Percentiles rank a stretch among this genome's conserved stretches.
phyloP scores from a whole-genome alignment of 106 monocot genomes.

The Cymbidium sinense region DNA sequence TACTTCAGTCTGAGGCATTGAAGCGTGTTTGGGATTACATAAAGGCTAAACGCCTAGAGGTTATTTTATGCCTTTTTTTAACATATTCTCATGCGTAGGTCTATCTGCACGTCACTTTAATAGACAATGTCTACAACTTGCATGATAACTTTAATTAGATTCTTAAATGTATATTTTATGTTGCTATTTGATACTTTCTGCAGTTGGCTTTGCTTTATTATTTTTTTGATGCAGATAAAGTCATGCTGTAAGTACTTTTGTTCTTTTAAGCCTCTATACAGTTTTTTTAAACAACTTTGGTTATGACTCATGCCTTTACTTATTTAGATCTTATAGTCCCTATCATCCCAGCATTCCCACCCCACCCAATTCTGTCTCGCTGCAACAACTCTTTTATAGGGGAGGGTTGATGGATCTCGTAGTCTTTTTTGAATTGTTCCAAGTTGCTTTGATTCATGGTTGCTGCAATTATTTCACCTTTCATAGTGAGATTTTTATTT shows the following conservation, averaged over 20 bases:
- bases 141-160: not conserved
- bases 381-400: not conserved
- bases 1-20: slow-evolving; percentile 68
- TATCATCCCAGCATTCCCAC: not conserved
- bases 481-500: not conserved
- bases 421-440: not conserved
- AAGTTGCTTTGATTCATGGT: not conserved
- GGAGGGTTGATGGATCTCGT: not conserved
- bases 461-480: not conserved
- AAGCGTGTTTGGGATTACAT: slow-evolving; percentile 72
- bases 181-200: not conserved
- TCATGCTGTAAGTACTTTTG: not conserved
- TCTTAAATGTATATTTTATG: not conserved
- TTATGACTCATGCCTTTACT: not conserved
- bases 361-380: not conserved
- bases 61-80: slow-evolving; percentile 10
- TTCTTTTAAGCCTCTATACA: too few relatives aligned
- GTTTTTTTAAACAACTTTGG: not conserved
- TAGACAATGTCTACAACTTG: not conserved
- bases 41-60: slow-evolving; percentile 85
- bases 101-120: not conserved
- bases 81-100: not conserved
- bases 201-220: not conserved
- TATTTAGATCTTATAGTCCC: not conserved
- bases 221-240: not conserved